Conservation (phyloP, 192 early-diverging fungal species). For the Linnemannia exigua region DNA sequence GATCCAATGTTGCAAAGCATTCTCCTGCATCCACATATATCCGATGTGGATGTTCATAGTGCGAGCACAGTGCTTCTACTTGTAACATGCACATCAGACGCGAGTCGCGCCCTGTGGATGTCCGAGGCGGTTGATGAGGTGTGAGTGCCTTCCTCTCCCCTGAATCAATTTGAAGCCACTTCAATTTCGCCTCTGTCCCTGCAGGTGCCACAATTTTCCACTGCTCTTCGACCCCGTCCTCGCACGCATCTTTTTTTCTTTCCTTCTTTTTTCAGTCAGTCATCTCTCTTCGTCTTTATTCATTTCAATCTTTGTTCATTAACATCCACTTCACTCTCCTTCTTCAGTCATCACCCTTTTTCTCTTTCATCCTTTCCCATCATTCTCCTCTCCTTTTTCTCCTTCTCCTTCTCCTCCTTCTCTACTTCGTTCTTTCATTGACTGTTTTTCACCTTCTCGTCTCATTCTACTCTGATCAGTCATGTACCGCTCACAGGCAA, state of each 20-base stretch:
- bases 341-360: neutral
- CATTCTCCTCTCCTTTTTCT: neutral
- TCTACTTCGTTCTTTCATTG: neutral
- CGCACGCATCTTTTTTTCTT: neutral
- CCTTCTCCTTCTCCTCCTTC: neutral
- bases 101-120: too few relatives aligned
- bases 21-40: too few relatives aligned
- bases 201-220: neutral
- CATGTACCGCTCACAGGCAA: slow-evolving; percentile 49
- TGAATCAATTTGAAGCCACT: neutral
- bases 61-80: too few relatives aligned
- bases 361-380: neutral
- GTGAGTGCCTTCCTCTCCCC: too few relatives aligned
- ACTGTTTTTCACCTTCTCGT: neutral
- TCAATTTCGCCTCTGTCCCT: neutral
- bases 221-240: neutral
- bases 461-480: neutral
- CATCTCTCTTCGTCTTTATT: neutral
- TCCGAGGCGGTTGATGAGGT: too few relatives aligned
- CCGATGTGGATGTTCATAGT: too few relatives aligned
- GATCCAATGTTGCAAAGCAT: too few relatives aligned
- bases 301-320: neutral
- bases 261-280: too few relatives aligned
- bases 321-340: neutral
- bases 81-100: too few relatives aligned